These are phyloP conservation scores for Schizophyllum amplum DNA, from an alignment of 1,284 basidiomycete genomes.

Conservation along the genomic window DNA sequence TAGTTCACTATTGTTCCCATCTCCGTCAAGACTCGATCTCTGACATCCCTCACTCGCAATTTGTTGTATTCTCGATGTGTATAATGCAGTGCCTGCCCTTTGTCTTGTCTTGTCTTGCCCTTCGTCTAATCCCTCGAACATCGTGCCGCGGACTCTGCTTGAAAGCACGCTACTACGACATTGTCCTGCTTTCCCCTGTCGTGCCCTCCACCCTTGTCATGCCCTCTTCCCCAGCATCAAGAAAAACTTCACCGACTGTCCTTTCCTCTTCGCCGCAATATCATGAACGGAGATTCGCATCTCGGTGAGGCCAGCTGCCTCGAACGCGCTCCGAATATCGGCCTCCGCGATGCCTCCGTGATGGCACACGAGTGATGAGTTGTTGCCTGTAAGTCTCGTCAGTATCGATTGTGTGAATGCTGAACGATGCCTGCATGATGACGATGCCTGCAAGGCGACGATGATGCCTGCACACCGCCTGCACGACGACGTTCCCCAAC, in stretches of 20 bases:
- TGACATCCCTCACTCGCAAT: neutral
- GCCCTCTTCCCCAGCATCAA: neutral
- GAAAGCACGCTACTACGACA: too few relatives aligned
- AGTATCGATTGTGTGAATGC: slow-evolving; percentile 13
- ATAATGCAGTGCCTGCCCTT: neutral
- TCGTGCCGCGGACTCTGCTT: too few relatives aligned
- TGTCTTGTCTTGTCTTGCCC: too few relatives aligned
- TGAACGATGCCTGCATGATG: too few relatives aligned
- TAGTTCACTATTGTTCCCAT: neutral
- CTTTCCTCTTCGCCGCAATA: neutral
- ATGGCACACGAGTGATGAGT: slow-evolving; percentile 17
- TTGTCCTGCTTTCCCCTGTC: neutral
- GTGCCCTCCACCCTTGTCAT: neutral
- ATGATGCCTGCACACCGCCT: too few relatives aligned
- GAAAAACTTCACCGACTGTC: neutral
- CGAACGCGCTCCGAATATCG: slow-evolving; percentile 6
- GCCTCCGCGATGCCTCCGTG: slow-evolving; percentile 9
- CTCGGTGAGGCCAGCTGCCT: slow-evolving; percentile 4
- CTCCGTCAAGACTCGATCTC: neutral
- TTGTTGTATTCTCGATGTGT: neutral
- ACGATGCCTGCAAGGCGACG: too few relatives aligned
- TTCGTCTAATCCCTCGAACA: too few relatives aligned
- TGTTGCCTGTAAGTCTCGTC: slow-evolving; percentile 7
- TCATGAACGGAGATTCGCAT: neutral
- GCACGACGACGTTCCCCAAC: too few relatives aligned